Evolutionary conservation across 768 basidiomycete genomes (phyloP), one percentile per base, ranked within the genome.

Genomic region (Dioszegia hungarica): DNA sequence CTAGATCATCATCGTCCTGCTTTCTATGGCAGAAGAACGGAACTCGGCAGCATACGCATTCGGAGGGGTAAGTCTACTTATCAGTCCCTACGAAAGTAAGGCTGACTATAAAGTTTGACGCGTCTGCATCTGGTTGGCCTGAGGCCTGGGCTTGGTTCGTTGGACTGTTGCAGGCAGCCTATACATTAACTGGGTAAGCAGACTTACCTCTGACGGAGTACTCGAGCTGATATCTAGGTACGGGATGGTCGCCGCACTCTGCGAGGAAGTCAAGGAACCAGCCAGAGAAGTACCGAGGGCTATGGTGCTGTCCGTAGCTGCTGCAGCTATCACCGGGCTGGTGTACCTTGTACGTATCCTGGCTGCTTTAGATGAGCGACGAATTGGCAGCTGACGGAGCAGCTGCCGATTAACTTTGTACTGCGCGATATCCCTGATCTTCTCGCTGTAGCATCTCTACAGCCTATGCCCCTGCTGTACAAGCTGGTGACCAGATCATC

Each of bases 141-240:
- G 79, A 82, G 12, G 85, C 83, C 29, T 86, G 84, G 84, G 79
- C 83, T 0, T 86, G 85, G 67, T 86, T 85, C 69, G 83, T 85
- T 31, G 85, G 85, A 29, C 65, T 85, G 20, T 37, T 78, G 72
- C 70, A 61, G 25, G 41, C 54, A 70, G 81, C 84, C 0, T 86
- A 85, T 56, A 82, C 81, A 0, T 83, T 79, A 57, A 66, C 84
- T 33, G 84, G 81, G 15, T 81, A 82, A 56, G 62, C 31, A 3
- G 19, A 3, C 15, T 20, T 22, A 12, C 9, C 2, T 2, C 14
- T 20, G 46, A 2, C 14, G 9, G 12, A 10, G 15, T 2, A 19
- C 15, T 20, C 38, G 2, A n/a, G 20, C 36, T 34, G 19, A 29
- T n/a, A 4, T 5, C 17, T 39, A 67, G 66, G 38, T 71, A 71